Conservation (phyloP, 163 green algal species). For the Chlorella variabilis region DNA sequence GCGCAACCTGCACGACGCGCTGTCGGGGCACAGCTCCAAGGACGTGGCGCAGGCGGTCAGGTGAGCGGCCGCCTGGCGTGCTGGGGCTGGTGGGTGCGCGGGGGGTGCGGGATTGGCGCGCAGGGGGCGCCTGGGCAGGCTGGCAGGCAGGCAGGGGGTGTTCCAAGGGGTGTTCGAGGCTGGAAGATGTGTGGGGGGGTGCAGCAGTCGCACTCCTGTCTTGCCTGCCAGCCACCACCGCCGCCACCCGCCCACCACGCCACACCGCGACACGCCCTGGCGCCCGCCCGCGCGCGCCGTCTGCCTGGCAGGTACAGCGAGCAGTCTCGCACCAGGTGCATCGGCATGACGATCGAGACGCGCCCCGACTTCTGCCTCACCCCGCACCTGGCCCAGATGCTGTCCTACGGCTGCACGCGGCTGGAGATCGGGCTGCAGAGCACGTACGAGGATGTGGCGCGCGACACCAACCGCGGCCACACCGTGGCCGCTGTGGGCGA, state of each 20-base stretch:
- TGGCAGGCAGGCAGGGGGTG: not conserved
- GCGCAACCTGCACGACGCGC: slow-evolving; percentile 95
- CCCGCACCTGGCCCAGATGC: slow-evolving; percentile 91
- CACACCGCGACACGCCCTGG: too few species aligned
- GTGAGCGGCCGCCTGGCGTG: slow-evolving; percentile 26
- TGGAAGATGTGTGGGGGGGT: too few species aligned
- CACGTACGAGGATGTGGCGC: slow-evolving; percentile 83
- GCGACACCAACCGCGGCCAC: slow-evolving; percentile 97
- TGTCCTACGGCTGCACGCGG: slow-evolving; percentile 96
- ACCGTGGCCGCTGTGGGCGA: slow-evolving; percentile 91
- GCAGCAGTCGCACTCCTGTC: too few species aligned
- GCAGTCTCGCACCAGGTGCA: slow-evolving; percentile 90
- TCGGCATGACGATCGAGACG: slow-evolving; percentile 99
- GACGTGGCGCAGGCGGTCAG: slow-evolving; percentile 63
- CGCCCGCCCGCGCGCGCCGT: too few species aligned
- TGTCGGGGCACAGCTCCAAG: slow-evolving; percentile 69
- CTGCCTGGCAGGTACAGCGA: slow-evolving; percentile 59
- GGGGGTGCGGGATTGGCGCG: slow-evolving; percentile 25
- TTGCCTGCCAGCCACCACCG: too few species aligned
- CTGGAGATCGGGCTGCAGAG: slow-evolving; percentile 94
- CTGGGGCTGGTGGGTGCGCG: slow-evolving; percentile 37
- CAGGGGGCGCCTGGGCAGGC: too few species aligned
- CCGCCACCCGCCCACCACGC: too few species aligned
- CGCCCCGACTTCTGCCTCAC: slow-evolving; percentile 95
- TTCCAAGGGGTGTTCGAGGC: too few species aligned